phyloP scores from a whole-genome alignment of 805 yeast species.

The Schwanniomyces polymorphus region DNA sequence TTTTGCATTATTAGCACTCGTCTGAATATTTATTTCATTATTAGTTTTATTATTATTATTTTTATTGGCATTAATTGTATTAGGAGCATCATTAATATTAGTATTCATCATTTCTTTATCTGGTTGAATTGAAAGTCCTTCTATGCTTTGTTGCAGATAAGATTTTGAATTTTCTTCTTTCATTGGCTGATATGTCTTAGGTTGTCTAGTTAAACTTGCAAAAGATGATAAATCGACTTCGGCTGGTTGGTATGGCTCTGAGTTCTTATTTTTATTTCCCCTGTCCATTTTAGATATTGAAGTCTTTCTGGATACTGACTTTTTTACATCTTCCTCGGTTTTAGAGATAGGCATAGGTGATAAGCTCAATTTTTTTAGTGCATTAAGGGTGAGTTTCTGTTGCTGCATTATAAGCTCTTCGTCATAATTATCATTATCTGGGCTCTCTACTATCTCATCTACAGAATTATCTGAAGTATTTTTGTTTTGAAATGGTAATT shows the following conservation, averaged over 20 bases:
- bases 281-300: slow-evolving; percentile 4
- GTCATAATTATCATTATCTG: slow-evolving; percentile 25
- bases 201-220: slow-evolving; percentile 46
- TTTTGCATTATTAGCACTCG: not conserved
- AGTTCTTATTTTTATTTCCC: slow-evolving; percentile 3
- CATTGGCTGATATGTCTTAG: slow-evolving; percentile 16
- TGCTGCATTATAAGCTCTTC: slow-evolving; percentile 40
- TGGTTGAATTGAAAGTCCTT: not conserved
- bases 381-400: slow-evolving; percentile 42
- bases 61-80: not conserved
- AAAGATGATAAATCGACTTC: slow-evolving; percentile 45
- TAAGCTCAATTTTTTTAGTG: slow-evolving; percentile 41
- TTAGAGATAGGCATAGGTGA: slow-evolving; percentile 40
- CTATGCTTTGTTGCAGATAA: not conserved
- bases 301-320: slow-evolving; percentile 3
- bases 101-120: not conserved
- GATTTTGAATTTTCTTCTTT: not conserved
- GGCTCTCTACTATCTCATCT: not conserved
- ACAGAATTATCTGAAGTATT: slow-evolving; percentile 2
- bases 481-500: slow-evolving; percentile 34
- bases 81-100: not conserved
- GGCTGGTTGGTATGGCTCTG: slow-evolving; percentile 44
- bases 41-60: not conserved
- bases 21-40: not conserved
- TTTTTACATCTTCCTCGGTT: slow-evolving; percentile 18